phyloP scores from a whole-genome alignment of 2,329 filamentous ascomycete genomes.

The Graphilbum sp. region DNA sequence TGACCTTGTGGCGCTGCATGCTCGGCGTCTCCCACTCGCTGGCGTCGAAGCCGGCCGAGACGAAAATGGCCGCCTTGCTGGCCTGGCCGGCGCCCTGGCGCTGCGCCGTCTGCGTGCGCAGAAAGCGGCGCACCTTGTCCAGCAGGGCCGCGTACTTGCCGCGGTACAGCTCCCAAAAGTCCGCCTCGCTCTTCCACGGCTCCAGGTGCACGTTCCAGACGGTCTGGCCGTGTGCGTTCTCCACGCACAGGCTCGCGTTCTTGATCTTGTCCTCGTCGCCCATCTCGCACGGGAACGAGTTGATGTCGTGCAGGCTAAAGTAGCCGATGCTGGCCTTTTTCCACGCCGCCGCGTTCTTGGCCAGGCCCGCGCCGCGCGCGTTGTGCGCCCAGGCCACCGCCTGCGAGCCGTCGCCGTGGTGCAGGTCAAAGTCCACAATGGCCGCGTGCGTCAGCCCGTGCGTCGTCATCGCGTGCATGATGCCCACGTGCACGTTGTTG shows the following conservation, averaged over 20 bases:
- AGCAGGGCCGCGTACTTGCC: conserved; percentile 60
- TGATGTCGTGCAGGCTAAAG: conserved; percentile 95
- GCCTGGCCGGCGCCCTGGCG: not conserved
- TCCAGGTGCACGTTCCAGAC: conserved; percentile 95
- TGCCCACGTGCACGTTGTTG: conserved; percentile 95
- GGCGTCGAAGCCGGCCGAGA: conserved; percentile 93
- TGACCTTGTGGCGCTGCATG: conserved; percentile 93
- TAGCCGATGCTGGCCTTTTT: conserved; percentile 87
- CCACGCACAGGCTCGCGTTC: conserved; percentile 85
- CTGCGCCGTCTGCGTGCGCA: conserved; percentile 55
- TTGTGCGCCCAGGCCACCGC: conserved; percentile 88
- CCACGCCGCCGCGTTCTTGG: conserved; percentile 57
- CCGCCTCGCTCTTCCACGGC: conserved; percentile 62
- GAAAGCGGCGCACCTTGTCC: conserved; percentile 63
- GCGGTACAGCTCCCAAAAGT: conserved; percentile 85
- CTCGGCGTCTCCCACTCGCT: conserved; percentile 84
- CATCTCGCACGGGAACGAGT: conserved; percentile 89
- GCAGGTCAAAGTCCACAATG: conserved; percentile 82
- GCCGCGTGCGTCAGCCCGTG: conserved; percentile 87
- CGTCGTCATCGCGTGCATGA: conserved; percentile 70
- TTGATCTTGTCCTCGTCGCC: conserved; percentile 90
- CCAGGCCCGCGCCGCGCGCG: conserved; percentile 41
- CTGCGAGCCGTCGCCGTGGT: conserved; percentile 93
- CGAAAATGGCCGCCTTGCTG: conserved; percentile 74
- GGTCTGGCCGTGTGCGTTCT: conserved; percentile 83